Evolutionary conservation across 1,284 basidiomycete genomes (phyloP), one percentile per base, ranked within the genome.

Genomic region (Leccinum fuscescens): DNA sequence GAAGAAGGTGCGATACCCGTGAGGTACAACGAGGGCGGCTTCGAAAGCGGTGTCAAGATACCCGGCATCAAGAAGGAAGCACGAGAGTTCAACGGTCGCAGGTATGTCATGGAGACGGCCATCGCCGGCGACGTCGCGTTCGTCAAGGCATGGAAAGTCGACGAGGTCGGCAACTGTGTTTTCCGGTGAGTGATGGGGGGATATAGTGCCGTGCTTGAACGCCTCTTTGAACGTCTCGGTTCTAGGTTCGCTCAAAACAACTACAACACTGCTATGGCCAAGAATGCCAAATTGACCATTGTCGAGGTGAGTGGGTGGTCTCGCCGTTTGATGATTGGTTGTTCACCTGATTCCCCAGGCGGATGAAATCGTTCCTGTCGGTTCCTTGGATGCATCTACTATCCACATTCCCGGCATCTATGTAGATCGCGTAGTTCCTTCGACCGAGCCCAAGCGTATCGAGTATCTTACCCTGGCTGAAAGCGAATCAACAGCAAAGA

Each of bases 61-160:
- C 80, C 80, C 1, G 93, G 93, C 12, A 82, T 87, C 62, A 85
- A 82, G 72, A 94, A 96, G 74, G 93, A 97, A 74, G 80, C 82
- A 4, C 82, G 88, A 54, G 88, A 86, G 66, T 92, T 97, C 68
- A 84, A 90, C 66, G 95, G 94, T 22, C 85, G 90, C 69, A 82
- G 86, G 72, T 98, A 90, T 77, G 80, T 98, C 44, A 81, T 98
- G 69, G 96, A 99, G 76, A 86, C 91, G 24, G 88, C 93, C 7
- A 88, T 98, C 68, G 80, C 86, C 46, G 94, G 92, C 29, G 93
- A 95, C 74, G 86, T 94, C 57, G 96, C 95, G 24, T 90, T 98
- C 72, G 79, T 99, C 52, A 83, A 90, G 61, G 96, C 94, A 6
- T 97, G 94, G 94, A 98, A 97, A 77, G 96, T 89, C 12, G 96